These are phyloP conservation scores for Capsicum chinense DNA, from an alignment of 257 asterid species.

Conservation along the genomic window DNA sequence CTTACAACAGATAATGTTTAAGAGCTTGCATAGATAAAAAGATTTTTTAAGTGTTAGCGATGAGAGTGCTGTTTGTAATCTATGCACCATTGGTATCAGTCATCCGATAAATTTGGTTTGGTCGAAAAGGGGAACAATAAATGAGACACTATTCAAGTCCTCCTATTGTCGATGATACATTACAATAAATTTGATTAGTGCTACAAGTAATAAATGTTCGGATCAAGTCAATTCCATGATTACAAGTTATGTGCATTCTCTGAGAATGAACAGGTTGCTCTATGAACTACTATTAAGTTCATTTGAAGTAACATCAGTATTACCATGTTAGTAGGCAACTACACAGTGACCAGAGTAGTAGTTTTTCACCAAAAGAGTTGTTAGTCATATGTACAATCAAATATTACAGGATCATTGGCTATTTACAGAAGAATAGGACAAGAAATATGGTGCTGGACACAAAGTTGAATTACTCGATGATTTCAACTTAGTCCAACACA, in stretches of 20 bases:
- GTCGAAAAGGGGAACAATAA: background rate
- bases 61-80: conserved; percentile 11
- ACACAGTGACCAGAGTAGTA: background rate
- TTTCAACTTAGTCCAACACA: background rate
- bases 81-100: conserved; percentile 18
- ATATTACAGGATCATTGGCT: background rate
- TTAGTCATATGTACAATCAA: background rate
- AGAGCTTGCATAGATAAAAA: conserved; percentile 19
- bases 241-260: background rate
- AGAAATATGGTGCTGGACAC: background rate
- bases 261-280: background rate
- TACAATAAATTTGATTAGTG: background rate
- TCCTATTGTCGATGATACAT: background rate
- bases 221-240: too few relatives aligned
- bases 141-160: background rate
- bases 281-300: background rate
- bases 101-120: background rate
- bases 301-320: background rate
- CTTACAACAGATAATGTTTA: background rate
- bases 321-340: too few relatives aligned
- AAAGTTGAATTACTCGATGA: background rate
- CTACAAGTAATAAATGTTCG: background rate
- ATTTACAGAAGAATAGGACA: background rate
- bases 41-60: background rate
- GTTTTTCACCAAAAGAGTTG: background rate